These are phyloP conservation scores for Phaeolepiota aurea DNA, from an alignment of 768 basidiomycete species.

Conservation along the genomic window DNA sequence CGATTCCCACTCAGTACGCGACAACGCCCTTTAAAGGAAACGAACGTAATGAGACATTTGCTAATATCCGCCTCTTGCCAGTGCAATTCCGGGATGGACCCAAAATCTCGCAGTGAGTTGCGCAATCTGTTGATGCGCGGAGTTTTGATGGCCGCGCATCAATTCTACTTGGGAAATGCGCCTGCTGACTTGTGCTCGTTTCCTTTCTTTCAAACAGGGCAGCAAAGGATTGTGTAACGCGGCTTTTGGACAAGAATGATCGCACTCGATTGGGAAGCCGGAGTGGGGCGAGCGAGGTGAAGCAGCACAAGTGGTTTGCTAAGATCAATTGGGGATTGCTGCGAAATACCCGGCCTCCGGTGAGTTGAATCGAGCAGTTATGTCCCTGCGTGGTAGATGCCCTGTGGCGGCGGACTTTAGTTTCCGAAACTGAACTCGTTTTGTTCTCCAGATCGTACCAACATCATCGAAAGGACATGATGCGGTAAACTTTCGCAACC, in stretches of 20 bases:
- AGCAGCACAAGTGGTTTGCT: conserved; percentile 96
- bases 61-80: conserved; percentile 83
- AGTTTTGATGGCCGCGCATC: conserved; percentile 17
- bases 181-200: conserved; percentile 15
- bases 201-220: conserved; percentile 39
- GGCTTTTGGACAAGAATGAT: conserved; percentile 90
- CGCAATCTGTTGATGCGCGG: conserved; percentile 17
- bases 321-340: conserved; percentile 96
- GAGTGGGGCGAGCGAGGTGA: conserved; percentile 96
- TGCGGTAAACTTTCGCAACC: conserved; percentile 81
- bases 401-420: neutral
- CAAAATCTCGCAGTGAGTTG: conserved; percentile 63
- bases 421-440: neutral
- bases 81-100: conserved; percentile 84
- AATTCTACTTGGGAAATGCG: conserved; percentile 12
- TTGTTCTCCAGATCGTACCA: conserved; percentile 64
- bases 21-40: conserved; percentile 98
- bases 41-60: conserved; percentile 91
- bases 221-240: conserved; percentile 81
- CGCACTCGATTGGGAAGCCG: conserved; percentile 79
- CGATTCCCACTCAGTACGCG: conserved; percentile 59
- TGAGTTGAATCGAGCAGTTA: conserved; percentile 29
- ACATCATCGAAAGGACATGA: conserved; percentile 70
- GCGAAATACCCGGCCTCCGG: conserved; percentile 88
- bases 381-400: neutral